phyloP scores from a whole-genome alignment of 2,329 filamentous ascomycete genomes.

The Trichoderma gracile region DNA sequence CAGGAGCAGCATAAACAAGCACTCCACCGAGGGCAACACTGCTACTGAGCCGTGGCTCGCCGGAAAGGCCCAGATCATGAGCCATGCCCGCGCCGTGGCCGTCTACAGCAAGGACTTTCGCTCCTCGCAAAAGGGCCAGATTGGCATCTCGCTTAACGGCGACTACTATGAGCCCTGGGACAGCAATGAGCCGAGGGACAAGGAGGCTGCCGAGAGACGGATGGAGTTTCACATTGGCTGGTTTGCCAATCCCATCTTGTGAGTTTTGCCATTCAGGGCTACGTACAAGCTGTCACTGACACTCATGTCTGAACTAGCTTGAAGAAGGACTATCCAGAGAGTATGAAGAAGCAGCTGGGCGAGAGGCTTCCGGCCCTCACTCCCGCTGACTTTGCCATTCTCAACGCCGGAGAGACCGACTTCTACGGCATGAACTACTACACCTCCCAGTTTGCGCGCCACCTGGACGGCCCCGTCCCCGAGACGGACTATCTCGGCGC shows the following conservation, averaged over 20 bases:
- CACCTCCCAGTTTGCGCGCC: constrained; percentile 41
- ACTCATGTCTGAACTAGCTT: constrained; percentile 25
- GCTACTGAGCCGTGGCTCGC: constrained; percentile 42
- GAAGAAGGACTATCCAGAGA: constrained; percentile 38
- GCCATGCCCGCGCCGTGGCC: constrained; percentile 38
- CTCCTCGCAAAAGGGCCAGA: constrained; percentile 34
- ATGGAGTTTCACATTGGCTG: constrained; percentile 45
- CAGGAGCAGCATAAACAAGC: constrained; percentile 30
- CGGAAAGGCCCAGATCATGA: constrained; percentile 41
- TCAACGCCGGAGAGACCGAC: constrained; percentile 33
- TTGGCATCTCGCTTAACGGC: constrained; percentile 42
- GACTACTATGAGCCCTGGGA: constrained; percentile 44
- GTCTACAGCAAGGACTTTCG: constrained; percentile 40
- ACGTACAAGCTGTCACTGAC: not conserved
- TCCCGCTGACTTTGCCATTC: constrained; percentile 32
- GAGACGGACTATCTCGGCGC: constrained; percentile 40
- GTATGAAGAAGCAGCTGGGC: constrained; percentile 41
- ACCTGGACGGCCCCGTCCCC: constrained; percentile 31
- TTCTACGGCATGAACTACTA: constrained; percentile 48
- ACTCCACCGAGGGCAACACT: constrained; percentile 33
- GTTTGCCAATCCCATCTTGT: constrained; percentile 45
- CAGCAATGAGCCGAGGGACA: constrained; percentile 30
- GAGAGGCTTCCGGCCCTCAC: constrained; percentile 37
- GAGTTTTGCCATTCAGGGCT: constrained; percentile 24
- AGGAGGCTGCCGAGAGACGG: constrained; percentile 37